A percentile compares a stretch with the other conserved stretches of the same genome.
Conservation (phyloP, 306 rosid genomes). For the apple (Malus domestica) region ASM211411v1 NC_041804.1:14972001-14972500, state of each 20-base stretch:
- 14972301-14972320: constrained; percentile 78
- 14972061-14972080: neutral
- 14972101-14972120: neutral
- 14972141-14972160: neutral
- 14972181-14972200: neutral
- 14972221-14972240: constrained; percentile 42
- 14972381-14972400: constrained; percentile 63
- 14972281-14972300: constrained; percentile 56
- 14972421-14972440: constrained; percentile 85
- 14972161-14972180: neutral
- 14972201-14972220: neutral
- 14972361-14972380: constrained; percentile 70
- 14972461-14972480: constrained; percentile 68
- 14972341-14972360: constrained; percentile 82
- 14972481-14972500: constrained; percentile 64
- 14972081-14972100: neutral
- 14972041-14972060: neutral
- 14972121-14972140: neutral
- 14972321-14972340: constrained; percentile 91
- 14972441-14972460: constrained; percentile 72
- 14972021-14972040: neutral
- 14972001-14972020: neutral
- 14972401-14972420: constrained; percentile 89
- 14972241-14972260: constrained; percentile 79
- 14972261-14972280: constrained; percentile 76